These are phyloP conservation scores for Orbilia quercus DNA, from an alignment of 2,329 filamentous ascomycete genomes.

Conservation along the genomic window DNA sequence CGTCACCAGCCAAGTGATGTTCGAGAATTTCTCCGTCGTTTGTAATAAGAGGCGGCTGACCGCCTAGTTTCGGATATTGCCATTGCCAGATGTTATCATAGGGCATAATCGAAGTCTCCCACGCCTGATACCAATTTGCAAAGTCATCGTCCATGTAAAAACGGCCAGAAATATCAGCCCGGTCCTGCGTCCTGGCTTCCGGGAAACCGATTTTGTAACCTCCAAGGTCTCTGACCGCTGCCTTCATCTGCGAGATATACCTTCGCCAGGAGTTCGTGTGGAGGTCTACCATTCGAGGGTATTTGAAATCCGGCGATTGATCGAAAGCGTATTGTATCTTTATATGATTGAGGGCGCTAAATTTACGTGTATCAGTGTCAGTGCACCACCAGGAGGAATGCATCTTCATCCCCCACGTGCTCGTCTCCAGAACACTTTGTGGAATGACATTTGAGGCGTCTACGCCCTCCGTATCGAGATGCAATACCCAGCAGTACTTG, in stretches of 20 bases:
- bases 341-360: not conserved
- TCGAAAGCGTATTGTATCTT: conserved; percentile 8
- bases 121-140: conserved; percentile 43
- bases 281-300: conserved; percentile 20
- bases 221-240: not conserved
- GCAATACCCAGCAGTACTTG: conserved; percentile 39
- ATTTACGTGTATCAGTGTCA: not conserved
- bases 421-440: conserved; percentile 18
- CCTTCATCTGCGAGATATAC: conserved; percentile 10
- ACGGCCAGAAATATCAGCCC: not conserved
- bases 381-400: conserved; percentile 34
- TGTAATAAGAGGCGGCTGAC: not conserved
- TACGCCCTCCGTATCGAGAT: conserved; percentile 41
- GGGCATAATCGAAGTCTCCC: conserved; percentile 46
- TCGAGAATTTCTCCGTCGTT: too few species aligned
- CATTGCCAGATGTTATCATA: conserved; percentile 44
- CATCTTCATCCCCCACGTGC: conserved; percentile 48
- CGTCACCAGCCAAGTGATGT: too few species aligned
- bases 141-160: conserved; percentile 30
- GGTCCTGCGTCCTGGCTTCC: conserved; percentile 18
- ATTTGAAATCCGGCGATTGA: not conserved
- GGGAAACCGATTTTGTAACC: conserved; percentile 18
- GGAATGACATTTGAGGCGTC: conserved; percentile 10
- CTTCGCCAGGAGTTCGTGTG: conserved; percentile 1
- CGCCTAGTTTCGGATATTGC: conserved; percentile 48